Percentiles rank a stretch among this genome's conserved stretches.
These are phyloP conservation scores for Claviceps sp. DNA, from an alignment of 2,329 filamentous ascomycete genomes.

Conservation along the genomic window DNA sequence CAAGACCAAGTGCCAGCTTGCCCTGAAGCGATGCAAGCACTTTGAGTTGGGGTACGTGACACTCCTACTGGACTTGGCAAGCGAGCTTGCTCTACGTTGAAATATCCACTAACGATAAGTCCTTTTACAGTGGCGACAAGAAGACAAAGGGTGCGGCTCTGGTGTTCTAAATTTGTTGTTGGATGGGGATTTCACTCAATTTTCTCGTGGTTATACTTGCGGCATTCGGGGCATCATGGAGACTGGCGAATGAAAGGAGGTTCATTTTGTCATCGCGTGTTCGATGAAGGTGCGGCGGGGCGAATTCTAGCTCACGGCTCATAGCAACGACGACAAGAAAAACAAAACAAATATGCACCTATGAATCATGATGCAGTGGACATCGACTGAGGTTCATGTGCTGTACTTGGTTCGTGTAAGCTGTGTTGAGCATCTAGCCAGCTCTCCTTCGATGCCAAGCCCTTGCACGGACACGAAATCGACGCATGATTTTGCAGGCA, in stretches of 20 bases:
- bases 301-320: background rate
- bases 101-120: background rate
- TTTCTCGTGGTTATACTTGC: slow-evolving; percentile 30
- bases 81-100: background rate
- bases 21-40: slow-evolving; percentile 99
- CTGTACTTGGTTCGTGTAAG: too few relatives aligned
- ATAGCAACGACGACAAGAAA: background rate
- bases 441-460: background rate
- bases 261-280: slow-evolving; percentile 24
- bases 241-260: slow-evolving; percentile 31
- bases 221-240: slow-evolving; percentile 34
- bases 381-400: background rate
- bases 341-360: background rate
- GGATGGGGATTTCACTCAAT: slow-evolving; percentile 24
- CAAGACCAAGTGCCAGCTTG: slow-evolving; percentile 97
- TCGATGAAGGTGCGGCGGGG: background rate
- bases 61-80: background rate
- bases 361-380: background rate
- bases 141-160: slow-evolving; percentile 99
- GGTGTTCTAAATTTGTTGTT: slow-evolving; percentile 76
- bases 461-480: background rate
- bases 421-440: background rate
- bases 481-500: too few relatives aligned
- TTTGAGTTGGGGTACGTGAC: slow-evolving; percentile 90
- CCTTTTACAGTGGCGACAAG: slow-evolving; percentile 80